Evolutionary conservation across 371 early-diverging fungal species (phyloP).

Genomic region (Syncephalastrum sp.): DNA sequence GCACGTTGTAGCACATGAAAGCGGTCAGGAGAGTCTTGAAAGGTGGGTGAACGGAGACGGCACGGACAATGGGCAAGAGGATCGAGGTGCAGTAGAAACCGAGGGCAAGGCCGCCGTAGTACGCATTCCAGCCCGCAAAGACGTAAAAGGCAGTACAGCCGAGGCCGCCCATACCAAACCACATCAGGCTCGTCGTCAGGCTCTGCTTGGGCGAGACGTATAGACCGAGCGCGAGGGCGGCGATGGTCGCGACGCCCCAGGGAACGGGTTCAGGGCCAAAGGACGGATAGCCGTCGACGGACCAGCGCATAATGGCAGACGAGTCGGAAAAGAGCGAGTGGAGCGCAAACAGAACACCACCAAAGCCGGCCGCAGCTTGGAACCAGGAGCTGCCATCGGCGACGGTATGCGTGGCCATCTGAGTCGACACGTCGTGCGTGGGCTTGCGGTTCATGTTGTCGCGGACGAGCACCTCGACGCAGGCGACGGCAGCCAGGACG

Average conservation of each 20-base stretch:
- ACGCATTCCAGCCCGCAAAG: constrained; percentile 63
- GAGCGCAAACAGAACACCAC: constrained; percentile 65
- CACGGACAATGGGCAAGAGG: constrained; percentile 58
- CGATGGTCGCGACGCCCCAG: constrained; percentile 69
- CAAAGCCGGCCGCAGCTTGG: constrained; percentile 62
- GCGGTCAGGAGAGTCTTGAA: constrained; percentile 65
- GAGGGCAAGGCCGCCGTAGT: constrained; percentile 63
- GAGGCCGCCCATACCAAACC: constrained; percentile 59
- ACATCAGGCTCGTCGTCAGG: constrained; percentile 51
- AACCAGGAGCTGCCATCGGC: constrained; percentile 37
- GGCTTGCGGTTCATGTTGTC: constrained; percentile 15
- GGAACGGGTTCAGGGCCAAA: constrained; percentile 77
- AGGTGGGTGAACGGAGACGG: constrained; percentile 58
- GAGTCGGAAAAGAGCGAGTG: constrained; percentile 79
- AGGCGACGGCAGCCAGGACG: constrained; percentile 58
- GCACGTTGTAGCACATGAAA: constrained; percentile 65
- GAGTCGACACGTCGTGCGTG: constrained; percentile 4
- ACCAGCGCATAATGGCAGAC: constrained; percentile 74
- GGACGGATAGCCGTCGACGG: constrained; percentile 73
- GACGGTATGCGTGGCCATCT: constrained; percentile 5
- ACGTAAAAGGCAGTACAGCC: constrained; percentile 58
- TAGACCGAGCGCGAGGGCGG: constrained; percentile 56
- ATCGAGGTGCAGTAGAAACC: constrained; percentile 64
- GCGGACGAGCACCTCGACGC: constrained; percentile 53
- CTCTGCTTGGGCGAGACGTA: constrained; percentile 59